Evolutionary conservation across 495 filamentous ascomycete species (phyloP), one percentile per base, ranked within the genome.

Genomic region (Podospora tetraspora): DNA sequence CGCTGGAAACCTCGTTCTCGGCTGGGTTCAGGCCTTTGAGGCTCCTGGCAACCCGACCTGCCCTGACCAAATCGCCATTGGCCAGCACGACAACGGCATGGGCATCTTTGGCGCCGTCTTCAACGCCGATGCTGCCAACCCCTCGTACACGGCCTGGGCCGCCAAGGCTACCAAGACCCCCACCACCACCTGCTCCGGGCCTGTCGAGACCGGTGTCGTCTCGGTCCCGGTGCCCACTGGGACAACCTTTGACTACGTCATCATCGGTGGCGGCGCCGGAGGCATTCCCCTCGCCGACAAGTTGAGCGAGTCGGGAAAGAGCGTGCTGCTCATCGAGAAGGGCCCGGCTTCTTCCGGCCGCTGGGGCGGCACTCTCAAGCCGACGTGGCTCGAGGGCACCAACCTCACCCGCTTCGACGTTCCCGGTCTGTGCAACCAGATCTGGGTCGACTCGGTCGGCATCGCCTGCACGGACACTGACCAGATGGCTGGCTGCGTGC

Each of bases 341-440:
- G 87, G 87, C 22, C 83, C 85, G 3, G 81, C 85, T 63, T 85
- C 84, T 27, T 84, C 84, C n/a, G 85, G 82, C 34, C 79, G 81
- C 66, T 85, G 81, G 76, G 86, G 86, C 52, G 87, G 87, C 63
- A 82, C 63, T 5, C 66, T 80, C 66, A 82, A 81, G 64, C 87
- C 88, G n/a, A 82, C 83, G 22, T 89, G 89, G 83, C 81, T 90
- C n/a, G 76, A 82, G 43, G 86, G 86, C 29, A 86, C 87, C 37
- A 84, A 85, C 59, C 79, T 92, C 58, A 91, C 90, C 30, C 82
- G 88, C 25, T 90, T 91, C 70, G 90, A 92, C 73, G 84, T 92
- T 21, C 90, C 90, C 3, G 90, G 90, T 66, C 83, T 92, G 61
- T 89, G 86, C 75, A 89, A 86, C 71, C 83, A 86, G 73, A 88